Evolutionary conservation across 768 basidiomycete genomes (phyloP), one percentile per base, ranked within the genome.

Genomic region (Kockovaella imperatae): DNA sequence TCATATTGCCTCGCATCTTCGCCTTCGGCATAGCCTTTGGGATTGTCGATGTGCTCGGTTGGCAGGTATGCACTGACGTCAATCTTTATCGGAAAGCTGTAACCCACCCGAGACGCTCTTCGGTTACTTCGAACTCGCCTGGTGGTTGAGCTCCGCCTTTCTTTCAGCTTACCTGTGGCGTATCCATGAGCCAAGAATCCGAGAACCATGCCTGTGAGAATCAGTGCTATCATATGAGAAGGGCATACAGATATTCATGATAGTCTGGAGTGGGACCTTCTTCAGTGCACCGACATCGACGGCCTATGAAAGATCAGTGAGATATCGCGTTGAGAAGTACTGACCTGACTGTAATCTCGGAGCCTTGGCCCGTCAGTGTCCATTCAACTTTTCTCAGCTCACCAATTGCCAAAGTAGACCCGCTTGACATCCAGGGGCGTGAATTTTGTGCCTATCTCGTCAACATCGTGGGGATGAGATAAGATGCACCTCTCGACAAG

Each of bases 31-130:
- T 89, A 91, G 11, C 87, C 87, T 68, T 80, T 83, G 55, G 87
- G 88, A 60, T 93, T 93, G 65, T 93, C 88, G 61, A 90, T 89
- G 67, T 93, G 88, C 68, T 89, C 55, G 8, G 80, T 79, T 0
- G 87, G 87, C 24, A 76, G 80, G 67, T 93, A 93, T 35, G n/a
- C n/a, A n/a, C n/a, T n/a, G n/a, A n/a, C n/a, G n/a, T n/a, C n/a
- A n/a, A n/a, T n/a, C n/a, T n/a, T n/a, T n/a, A n/a, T n/a, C n/a
- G n/a, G n/a, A n/a, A n/a, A n/a, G n/a, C n/a, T n/a, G n/a, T n/a
- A n/a, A n/a, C n/a, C n/a, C 81, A 80, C 2, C 84, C 87, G 2
- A 93, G 78, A 14, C 88, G 79, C 49, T 88, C 86, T 17, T 78
- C 72, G 8, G 87, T 93, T 47, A 93, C 86, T 70, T 89, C 87